These are phyloP conservation scores for Mesostigma viride DNA, from an alignment of 139 green algal species.

Conservation along the genomic window DNA sequence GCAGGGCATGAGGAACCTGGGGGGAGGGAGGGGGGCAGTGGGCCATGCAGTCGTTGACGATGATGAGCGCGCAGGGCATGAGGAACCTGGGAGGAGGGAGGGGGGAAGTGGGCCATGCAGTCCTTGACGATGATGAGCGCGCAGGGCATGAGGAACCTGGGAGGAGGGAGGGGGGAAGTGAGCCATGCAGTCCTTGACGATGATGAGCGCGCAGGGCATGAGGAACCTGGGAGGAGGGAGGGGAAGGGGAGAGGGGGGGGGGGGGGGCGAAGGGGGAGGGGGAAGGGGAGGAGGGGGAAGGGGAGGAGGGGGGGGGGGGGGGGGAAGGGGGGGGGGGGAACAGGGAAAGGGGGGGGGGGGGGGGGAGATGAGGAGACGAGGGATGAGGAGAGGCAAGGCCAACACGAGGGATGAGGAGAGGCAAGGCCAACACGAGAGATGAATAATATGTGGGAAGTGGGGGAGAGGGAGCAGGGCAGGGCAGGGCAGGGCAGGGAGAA, in stretches of 20 bases:
- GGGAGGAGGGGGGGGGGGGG: too few species aligned
- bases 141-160: slow-evolving; percentile 73
- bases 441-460: background rate
- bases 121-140: slow-evolving; percentile 93
- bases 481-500: too few species aligned
- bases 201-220: slow-evolving; percentile 81
- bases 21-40: slow-evolving; percentile 47
- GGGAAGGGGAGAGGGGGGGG: too few species aligned
- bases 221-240: slow-evolving; percentile 52
- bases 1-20: slow-evolving; percentile 73
- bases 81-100: slow-evolving; percentile 52
- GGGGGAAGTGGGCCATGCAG: slow-evolving; percentile 74
- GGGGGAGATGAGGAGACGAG: background rate
- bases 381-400: background rate
- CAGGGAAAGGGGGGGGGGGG: slow-evolving; percentile 3
- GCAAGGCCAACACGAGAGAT: background rate
- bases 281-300: too few species aligned
- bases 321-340: too few species aligned
- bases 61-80: slow-evolving; percentile 81
- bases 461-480: too few species aligned
- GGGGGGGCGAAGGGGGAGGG: too few species aligned
- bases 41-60: slow-evolving; percentile 91
- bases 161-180: slow-evolving; percentile 47
- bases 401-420: background rate
- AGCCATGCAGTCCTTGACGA: slow-evolving; percentile 91